These are phyloP conservation scores for Pulveroboletus sp. DNA, from an alignment of 768 basidiomycete genomes.

Conservation along the genomic window DNA sequence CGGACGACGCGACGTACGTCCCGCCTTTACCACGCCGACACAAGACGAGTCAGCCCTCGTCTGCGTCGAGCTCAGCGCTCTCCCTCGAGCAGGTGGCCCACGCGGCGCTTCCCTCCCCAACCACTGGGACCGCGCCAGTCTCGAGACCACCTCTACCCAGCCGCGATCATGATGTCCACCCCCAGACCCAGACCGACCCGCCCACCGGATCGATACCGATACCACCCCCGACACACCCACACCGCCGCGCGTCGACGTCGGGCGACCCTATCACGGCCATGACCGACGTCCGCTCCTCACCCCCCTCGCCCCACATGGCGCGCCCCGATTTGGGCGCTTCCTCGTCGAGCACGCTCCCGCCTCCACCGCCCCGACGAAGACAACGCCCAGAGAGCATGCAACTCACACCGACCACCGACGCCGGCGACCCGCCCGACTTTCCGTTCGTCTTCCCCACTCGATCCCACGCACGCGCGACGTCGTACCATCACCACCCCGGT, in stretches of 20 bases:
- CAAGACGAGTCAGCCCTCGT: conserved; percentile 33
- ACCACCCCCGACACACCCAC: conserved; percentile 54
- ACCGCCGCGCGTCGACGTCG: conserved; percentile 36
- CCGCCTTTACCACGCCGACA: conserved; percentile 38
- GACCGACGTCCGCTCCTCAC: conserved; percentile 25
- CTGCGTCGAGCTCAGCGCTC: conserved; percentile 30
- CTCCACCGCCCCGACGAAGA: conserved; percentile 46
- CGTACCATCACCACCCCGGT: too few species aligned
- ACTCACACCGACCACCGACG: conserved; percentile 24
- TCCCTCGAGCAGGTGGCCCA: conserved; percentile 43
- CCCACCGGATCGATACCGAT: conserved; percentile 27
- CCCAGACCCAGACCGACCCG: neutral
- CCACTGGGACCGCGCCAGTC: conserved; percentile 1
- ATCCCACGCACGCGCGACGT: conserved; percentile 15
- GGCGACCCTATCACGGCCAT: conserved; percentile 22
- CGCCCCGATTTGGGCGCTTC: conserved; percentile 53
- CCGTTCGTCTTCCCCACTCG: conserved; percentile 6
- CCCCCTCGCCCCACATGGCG: conserved; percentile 38
- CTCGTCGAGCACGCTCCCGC: conserved; percentile 26
- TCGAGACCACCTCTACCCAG: conserved; percentile 26
- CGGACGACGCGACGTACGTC: conserved; percentile 20
- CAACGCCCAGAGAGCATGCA: conserved; percentile 66
- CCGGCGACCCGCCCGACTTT: conserved; percentile 14
- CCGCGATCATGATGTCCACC: conserved; percentile 16
- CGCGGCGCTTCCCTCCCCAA: conserved; percentile 28